phyloP scores from a whole-genome alignment of 768 basidiomycete species.

The Kondoa malvinella region DNA sequence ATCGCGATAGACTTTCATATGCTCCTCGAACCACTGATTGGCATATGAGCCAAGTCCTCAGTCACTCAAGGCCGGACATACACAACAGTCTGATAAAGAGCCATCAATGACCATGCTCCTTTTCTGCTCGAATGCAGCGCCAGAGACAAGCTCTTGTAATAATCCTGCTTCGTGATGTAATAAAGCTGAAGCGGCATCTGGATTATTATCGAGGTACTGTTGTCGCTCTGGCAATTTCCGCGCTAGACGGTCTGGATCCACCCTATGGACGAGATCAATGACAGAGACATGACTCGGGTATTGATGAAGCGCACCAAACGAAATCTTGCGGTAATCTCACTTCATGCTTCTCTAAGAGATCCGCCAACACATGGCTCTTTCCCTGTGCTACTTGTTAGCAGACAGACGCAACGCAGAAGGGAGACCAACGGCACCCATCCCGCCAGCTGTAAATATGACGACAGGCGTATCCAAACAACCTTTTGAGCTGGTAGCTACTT shows the following conservation, averaged over 20 bases:
- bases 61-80: conserved; percentile 1
- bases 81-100: conserved; percentile 23
- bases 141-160: conserved; percentile 27
- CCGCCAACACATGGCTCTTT: conserved; percentile 26
- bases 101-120: conserved; percentile 28
- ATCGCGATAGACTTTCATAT: conserved; percentile 22
- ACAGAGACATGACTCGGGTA: background rate
- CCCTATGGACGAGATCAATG: conserved; percentile 19
- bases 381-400: conserved; percentile 11
- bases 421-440: conserved; percentile 8
- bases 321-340: conserved; percentile 25
- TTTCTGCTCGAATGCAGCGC: conserved; percentile 19
- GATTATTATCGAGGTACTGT: conserved; percentile 22
- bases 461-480: conserved; percentile 15
- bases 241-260: conserved; percentile 29
- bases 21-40: conserved; percentile 23
- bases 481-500: conserved; percentile 8
- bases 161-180: conserved; percentile 28
- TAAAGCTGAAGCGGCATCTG: conserved; percentile 19
- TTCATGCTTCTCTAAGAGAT: conserved; percentile 20
- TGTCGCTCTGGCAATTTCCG: conserved; percentile 27
- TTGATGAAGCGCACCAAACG: conserved; percentile 24
- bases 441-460: conserved; percentile 29
- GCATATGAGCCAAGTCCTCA: background rate
- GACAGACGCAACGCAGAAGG: background rate